These are phyloP conservation scores for Dendrobium chrysotoxum DNA, from an alignment of 106 monocot species.

Conservation along the genomic window DNA sequence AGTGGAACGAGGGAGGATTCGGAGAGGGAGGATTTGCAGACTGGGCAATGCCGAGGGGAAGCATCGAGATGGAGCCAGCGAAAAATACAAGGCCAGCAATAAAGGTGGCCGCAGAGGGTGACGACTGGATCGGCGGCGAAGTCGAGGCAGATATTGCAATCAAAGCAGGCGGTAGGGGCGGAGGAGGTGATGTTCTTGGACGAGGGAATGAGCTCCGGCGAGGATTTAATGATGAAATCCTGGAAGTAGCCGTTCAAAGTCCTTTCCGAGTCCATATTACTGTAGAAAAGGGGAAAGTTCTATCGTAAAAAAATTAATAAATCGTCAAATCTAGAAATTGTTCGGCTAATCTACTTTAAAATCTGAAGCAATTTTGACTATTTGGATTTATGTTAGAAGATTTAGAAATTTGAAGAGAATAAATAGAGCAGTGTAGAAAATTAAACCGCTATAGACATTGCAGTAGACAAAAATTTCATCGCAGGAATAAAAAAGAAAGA, in stretches of 20 bases:
- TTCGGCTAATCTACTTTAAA: too few relatives aligned
- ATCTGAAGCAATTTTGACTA: too few relatives aligned
- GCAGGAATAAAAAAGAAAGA: too few relatives aligned
- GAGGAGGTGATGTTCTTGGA: neutral
- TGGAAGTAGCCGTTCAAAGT: neutral
- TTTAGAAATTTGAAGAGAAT: too few relatives aligned
- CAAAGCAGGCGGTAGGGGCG: conserved; percentile 12
- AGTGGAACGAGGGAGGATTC: conserved; percentile 15
- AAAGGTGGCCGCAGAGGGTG: conserved; percentile 63
- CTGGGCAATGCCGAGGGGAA: conserved; percentile 7
- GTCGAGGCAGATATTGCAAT: conserved; percentile 62
- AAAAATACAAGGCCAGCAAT: conserved; percentile 49
- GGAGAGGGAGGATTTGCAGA: conserved; percentile 18
- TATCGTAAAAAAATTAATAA: too few relatives aligned
- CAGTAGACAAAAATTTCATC: too few relatives aligned
- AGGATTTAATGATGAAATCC: neutral
- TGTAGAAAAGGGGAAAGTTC: neutral
- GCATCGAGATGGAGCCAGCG: conserved; percentile 25
- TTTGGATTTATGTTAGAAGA: too few relatives aligned
- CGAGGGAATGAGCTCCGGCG: neutral
- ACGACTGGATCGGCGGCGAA: conserved; percentile 37
- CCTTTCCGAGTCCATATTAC: neutral
- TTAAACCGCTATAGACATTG: too few relatives aligned
- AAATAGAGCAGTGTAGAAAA: too few relatives aligned
- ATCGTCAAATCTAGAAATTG: too few relatives aligned